Conservation (phyloP, 2,329 filamentous ascomycete genomes). For the Alternaria dauci region DNA sequence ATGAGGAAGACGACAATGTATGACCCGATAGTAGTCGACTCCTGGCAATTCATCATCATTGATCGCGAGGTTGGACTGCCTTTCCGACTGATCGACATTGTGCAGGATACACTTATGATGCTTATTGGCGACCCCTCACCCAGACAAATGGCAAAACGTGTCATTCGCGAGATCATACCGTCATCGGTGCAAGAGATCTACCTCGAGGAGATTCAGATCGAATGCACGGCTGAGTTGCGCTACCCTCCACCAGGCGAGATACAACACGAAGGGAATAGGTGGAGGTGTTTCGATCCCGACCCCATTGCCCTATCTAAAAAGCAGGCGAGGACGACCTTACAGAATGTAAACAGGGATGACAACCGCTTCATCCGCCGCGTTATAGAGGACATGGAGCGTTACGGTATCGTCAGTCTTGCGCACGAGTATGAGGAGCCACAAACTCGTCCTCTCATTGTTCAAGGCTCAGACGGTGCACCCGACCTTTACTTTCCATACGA, state of each 20-base stretch:
- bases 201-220: conserved; percentile 30
- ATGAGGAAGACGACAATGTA: conserved; percentile 37
- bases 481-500: conserved; percentile 43
- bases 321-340: too few species aligned
- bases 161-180: conserved; percentile 37
- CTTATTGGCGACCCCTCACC: conserved; percentile 34
- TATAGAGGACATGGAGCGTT: conserved; percentile 40
- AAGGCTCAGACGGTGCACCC: conserved; percentile 31
- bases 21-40: conserved; percentile 42
- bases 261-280: conserved; percentile 39
- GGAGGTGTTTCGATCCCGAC: conserved; percentile 28
- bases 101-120: conserved; percentile 38
- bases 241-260: conserved; percentile 24
- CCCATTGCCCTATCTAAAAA: too few species aligned
- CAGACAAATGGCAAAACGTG: conserved; percentile 30
- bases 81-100: conserved; percentile 38
- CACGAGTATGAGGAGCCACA: conserved; percentile 37
- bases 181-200: conserved; percentile 33
- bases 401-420: conserved; percentile 32
- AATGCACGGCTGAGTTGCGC: conserved; percentile 1
- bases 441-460: conserved; percentile 32
- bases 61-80: conserved; percentile 36
- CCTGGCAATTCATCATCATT: conserved; percentile 46
- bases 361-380: conserved; percentile 38
- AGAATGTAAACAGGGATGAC: too few species aligned